Conservation (phyloP, 192 early-diverging fungal genomes). For the Coemansia sp. region DNA sequence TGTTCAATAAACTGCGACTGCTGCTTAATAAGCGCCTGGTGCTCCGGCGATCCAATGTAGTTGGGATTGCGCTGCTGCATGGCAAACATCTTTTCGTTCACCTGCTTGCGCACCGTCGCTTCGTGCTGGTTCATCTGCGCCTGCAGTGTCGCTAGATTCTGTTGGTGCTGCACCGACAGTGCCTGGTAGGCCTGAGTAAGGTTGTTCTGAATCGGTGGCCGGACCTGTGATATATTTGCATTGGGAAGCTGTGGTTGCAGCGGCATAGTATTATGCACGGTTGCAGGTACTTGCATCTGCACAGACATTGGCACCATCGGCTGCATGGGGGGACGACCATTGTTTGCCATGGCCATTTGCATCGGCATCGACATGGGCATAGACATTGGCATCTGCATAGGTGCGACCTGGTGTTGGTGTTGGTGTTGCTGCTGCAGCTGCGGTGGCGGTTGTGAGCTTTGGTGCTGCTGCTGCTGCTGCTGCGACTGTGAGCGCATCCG, state of each 20-base stretch:
- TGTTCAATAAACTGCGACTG: constrained; percentile 43
- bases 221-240: not conserved
- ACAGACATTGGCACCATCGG: not conserved
- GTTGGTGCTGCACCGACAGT: constrained; percentile 27
- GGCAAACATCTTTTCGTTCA: constrained; percentile 14
- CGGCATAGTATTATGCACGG: not conserved
- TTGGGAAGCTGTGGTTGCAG: not conserved
- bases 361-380: not conserved
- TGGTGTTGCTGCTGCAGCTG: constrained; percentile 13
- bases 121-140: constrained; percentile 34
- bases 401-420: constrained; percentile 3
- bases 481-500: constrained; percentile 17
- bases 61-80: constrained; percentile 38
- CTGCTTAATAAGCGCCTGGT: constrained; percentile 37
- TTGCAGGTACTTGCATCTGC: not conserved
- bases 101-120: constrained; percentile 25
- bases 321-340: not conserved
- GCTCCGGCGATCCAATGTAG: constrained; percentile 29
- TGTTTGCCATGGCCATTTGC: not conserved
- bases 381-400: not conserved
- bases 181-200: constrained; percentile 20
- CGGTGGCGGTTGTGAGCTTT: constrained; percentile 8
- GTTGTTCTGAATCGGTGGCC: constrained; percentile 1
- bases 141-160: constrained; percentile 30
- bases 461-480: constrained; percentile 11